A percentile compares a stretch with the other conserved stretches of the same genome.
Conservation (phyloP, 148 eudicot species). For the Silene conica region DNA sequence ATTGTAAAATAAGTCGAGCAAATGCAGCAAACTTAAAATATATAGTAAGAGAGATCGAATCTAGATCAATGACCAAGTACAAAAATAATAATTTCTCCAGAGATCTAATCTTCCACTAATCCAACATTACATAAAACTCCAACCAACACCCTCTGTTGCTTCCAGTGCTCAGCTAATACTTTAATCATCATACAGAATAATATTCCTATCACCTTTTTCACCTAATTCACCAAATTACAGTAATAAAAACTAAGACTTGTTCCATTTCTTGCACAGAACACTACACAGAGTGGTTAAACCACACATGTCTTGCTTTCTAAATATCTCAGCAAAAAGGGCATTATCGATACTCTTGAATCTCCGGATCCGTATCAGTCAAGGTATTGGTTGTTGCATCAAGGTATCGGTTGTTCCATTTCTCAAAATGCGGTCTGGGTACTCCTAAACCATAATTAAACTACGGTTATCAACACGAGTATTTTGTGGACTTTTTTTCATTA, state of each 20-base stretch:
- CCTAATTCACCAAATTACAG: conserved; percentile 1
- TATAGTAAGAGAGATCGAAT: conserved; percentile 7
- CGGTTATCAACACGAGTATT: too few relatives aligned
- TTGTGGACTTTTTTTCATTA: too few relatives aligned
- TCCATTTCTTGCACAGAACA: background rate
- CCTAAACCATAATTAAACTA: too few relatives aligned
- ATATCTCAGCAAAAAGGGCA: background rate
- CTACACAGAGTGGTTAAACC: background rate
- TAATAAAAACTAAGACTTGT: background rate
- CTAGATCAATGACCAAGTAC: conserved; percentile 16
- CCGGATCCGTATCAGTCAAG: too few relatives aligned
- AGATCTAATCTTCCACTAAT: conserved; percentile 17
- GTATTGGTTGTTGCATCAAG: too few relatives aligned
- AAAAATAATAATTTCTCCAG: background rate
- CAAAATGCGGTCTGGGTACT: too few relatives aligned
- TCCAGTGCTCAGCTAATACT: background rate
- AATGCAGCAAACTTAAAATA: conserved; percentile 7
- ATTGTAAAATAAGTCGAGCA: conserved; percentile 12
- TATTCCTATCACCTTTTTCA: background rate
- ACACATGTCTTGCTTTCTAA: background rate
- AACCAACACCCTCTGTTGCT: conserved; percentile 5
- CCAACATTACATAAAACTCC: conserved; percentile 13
- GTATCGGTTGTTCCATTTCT: too few relatives aligned
- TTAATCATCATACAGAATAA: background rate
- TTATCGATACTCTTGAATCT: too few relatives aligned